These are phyloP conservation scores for Blastobotrys serpentis DNA, from an alignment of 1,139 yeast genomes.

Conservation along the genomic window DNA sequence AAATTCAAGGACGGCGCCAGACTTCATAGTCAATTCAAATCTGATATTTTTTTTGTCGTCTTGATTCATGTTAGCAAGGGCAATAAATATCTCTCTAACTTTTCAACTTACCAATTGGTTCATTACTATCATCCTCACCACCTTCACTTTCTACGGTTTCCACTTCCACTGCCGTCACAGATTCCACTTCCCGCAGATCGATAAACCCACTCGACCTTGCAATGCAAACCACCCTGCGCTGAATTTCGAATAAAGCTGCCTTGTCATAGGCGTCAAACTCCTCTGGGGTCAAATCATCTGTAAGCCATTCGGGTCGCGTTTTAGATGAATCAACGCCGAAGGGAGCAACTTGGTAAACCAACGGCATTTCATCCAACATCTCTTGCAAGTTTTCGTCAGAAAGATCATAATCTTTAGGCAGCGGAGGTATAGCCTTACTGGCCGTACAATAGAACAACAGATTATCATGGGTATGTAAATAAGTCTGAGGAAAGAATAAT, in stretches of 20 bases:
- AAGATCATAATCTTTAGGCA: slow-evolving; percentile 37
- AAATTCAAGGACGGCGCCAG: slow-evolving; percentile 47
- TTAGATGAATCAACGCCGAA: slow-evolving; percentile 44
- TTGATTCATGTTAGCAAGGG: slow-evolving; percentile 40
- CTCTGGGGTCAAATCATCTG: slow-evolving; percentile 35
- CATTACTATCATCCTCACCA: slow-evolving; percentile 11
- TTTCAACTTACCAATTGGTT: slow-evolving; percentile 25
- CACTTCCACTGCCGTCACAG: slow-evolving; percentile 14
- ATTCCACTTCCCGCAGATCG: slow-evolving; percentile 52
- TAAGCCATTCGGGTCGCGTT: slow-evolving; percentile 64
- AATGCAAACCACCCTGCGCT: slow-evolving; percentile 57
- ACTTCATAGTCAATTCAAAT: slow-evolving; percentile 54
- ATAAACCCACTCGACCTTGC: slow-evolving; percentile 60
- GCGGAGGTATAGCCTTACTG: slow-evolving; percentile 60
- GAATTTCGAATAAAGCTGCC: slow-evolving; percentile 60
- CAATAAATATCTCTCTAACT: too few species aligned
- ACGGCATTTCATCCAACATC: slow-evolving; percentile 36
- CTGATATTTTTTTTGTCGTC: slow-evolving; percentile 39
- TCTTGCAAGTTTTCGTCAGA: slow-evolving; percentile 24
- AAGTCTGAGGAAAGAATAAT: slow-evolving; percentile 54
- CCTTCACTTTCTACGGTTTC: slow-evolving; percentile 9
- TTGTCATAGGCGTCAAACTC: slow-evolving; percentile 54
- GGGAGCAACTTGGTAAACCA: slow-evolving; percentile 50
- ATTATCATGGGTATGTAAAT: slow-evolving; percentile 62
- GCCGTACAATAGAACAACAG: slow-evolving; percentile 60